Conservation (phyloP, 2,329 filamentous ascomycete species). For the Calonectria hongkongensis region DNA sequence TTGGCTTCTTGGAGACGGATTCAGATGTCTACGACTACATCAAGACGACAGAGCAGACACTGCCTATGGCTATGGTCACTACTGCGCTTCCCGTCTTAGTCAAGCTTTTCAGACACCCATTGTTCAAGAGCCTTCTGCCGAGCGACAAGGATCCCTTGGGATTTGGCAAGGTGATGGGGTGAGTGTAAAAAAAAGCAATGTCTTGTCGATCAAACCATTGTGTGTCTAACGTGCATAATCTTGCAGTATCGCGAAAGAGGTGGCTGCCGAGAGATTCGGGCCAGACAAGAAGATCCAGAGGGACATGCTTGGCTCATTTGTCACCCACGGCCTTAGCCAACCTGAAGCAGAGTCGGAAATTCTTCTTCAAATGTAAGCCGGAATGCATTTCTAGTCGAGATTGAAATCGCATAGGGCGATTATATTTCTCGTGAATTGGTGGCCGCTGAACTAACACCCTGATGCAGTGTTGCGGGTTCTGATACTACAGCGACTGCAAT, state of each 20-base stretch:
- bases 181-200: constrained; percentile 47
- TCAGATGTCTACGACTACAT: constrained; percentile 69
- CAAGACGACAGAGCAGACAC: constrained; percentile 62
- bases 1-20: constrained; percentile 67
- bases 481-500: constrained; percentile 75
- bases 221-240: neutral
- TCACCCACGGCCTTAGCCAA: constrained; percentile 53
- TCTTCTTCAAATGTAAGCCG: constrained; percentile 49
- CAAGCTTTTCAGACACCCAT: constrained; percentile 62
- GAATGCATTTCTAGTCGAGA: rapidly evolving
- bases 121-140: constrained; percentile 65
- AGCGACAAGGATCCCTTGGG: constrained; percentile 62
- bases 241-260: constrained; percentile 54
- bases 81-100: constrained; percentile 64
- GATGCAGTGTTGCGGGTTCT: constrained; percentile 70
- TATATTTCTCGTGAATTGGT: rapidly evolving
- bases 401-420: neutral
- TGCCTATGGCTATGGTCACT: constrained; percentile 67
- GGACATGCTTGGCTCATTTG: constrained; percentile 59
- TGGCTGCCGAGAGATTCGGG: constrained; percentile 54
- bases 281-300: constrained; percentile 52
- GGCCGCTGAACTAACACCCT: neutral
- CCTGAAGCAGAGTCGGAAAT: constrained; percentile 56
- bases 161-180: constrained; percentile 67
- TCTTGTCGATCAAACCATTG: rapidly evolving